phyloP scores from a whole-genome alignment of 1,284 basidiomycete genomes.

The Sanghuangporus baumii region DNA sequence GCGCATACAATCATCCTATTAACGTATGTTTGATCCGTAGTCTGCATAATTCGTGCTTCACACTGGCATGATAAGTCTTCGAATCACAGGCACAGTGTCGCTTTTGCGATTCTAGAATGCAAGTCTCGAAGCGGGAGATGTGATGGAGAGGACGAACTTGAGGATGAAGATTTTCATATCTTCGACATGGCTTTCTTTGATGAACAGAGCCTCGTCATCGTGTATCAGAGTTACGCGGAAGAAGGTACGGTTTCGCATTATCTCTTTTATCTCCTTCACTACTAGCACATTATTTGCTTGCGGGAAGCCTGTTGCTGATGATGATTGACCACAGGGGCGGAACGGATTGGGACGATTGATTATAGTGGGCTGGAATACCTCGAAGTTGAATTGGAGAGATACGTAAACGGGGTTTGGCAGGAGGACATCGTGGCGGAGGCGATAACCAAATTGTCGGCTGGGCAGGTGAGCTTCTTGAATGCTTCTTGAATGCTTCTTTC shows the following conservation, averaged over 20 bases:
- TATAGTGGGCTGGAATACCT: constrained; percentile 57
- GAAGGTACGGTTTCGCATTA: constrained; percentile 35
- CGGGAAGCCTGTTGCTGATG: constrained; percentile 27
- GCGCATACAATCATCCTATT: neutral
- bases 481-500: constrained; percentile 22
- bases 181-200: constrained; percentile 73
- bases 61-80: constrained; percentile 35
- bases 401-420: constrained; percentile 49
- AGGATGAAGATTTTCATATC: constrained; percentile 39
- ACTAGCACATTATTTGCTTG: neutral
- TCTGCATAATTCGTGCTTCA: constrained; percentile 47
- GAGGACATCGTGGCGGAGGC: constrained; percentile 57
- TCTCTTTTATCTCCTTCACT: constrained; percentile 17
- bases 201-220: constrained; percentile 57
- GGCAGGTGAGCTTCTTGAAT: constrained; percentile 37
- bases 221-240: constrained; percentile 43
- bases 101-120: constrained; percentile 48
- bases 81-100: constrained; percentile 34
- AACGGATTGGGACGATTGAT: constrained; percentile 52
- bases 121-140: constrained; percentile 14
- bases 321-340: constrained; percentile 37
- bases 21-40: constrained; percentile 27
- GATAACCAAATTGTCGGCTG: constrained; percentile 47
- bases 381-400: constrained; percentile 37
- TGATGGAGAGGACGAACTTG: constrained; percentile 19